Evolutionary conservation across 257 asterid genomes (phyloP), one percentile per base, ranked within the genome.

Genomic region (Cordia subcordata): DNA sequence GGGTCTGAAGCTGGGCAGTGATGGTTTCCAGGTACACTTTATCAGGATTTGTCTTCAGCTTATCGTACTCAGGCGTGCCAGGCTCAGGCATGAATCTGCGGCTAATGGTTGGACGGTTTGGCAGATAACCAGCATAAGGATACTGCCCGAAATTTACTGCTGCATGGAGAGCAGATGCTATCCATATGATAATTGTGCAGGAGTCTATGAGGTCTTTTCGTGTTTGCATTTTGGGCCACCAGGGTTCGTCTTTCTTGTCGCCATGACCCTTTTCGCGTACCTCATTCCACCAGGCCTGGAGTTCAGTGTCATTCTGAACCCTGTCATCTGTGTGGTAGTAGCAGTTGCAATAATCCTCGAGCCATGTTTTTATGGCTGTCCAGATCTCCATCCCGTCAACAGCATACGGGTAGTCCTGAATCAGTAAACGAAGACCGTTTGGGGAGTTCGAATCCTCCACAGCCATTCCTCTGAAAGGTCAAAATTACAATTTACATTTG

Each of bases 221-320:
- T 3, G 71, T 73, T 33, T 65, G 58, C 80, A 80, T 77, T 65
- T 76, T 63, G 3, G 79, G 78, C 85, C 85, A 80, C 82, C 85
- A 80, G 0, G 70, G 55, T 72, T 74, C 73, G 55, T 76, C 53
- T 49, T 55, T 76, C 69, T 70, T 67, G 76, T 80, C 85, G 1
- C 73, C 82, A 13, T 76, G 82, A 5, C 81, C 85, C 51, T 70
- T 49, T 59, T 80, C 81, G 3, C 80, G 67, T 8, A 80, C 53
- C 63, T 80, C 85, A 40, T 45, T 76, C 82, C 85, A 80, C 85
- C 85, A 80, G 14, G 76, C 53, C 19, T 73, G 85, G 1, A 80
- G 70, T 65, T 80, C 82, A 0, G 35, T 4, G 55, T 80, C 82
- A 0, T 1, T 22, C 33, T 13, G 60, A 3, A 76, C 70, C 4